phyloP scores from a whole-genome alignment of 495 filamentous ascomycete genomes.

The Elaphomyces granulatus region DNA sequence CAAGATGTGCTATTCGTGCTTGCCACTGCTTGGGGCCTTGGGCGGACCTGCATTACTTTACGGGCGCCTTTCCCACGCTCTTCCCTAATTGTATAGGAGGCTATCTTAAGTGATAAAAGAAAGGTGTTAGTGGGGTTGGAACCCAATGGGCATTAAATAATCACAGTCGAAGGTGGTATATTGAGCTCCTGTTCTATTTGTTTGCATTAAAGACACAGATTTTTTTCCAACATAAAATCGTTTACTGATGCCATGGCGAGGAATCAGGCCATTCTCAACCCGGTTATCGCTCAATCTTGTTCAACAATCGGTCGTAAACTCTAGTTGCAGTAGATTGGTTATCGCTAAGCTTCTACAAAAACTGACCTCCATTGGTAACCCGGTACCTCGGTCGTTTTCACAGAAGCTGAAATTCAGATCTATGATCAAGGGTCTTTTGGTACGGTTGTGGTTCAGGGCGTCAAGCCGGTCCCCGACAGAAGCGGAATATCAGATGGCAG shows the following conservation, averaged over 20 bases:
- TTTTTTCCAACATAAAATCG: slow-evolving; percentile 3
- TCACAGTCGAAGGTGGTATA: slow-evolving; percentile 8
- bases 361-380: slow-evolving; percentile 1
- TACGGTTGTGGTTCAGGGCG: too few relatives aligned
- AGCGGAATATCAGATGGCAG: too few relatives aligned
- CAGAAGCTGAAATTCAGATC: slow-evolving; percentile 2
- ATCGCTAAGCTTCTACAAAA: slow-evolving; percentile 1
- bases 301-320: too few relatives aligned
- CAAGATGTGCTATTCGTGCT: not conserved
- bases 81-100: slow-evolving; percentile 11
- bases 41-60: slow-evolving; percentile 9
- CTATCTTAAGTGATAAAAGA: slow-evolving; percentile 8
- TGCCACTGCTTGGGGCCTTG: not conserved
- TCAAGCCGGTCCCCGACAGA: too few relatives aligned
- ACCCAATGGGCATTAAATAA: slow-evolving; percentile 7
- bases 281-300: too few relatives aligned
- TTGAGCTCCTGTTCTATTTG: not conserved
- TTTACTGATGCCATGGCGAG: not conserved
- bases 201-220: slow-evolving; percentile 1
- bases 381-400: slow-evolving; percentile 2
- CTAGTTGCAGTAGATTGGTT: too few relatives aligned
- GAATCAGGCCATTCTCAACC: not conserved
- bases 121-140: slow-evolving; percentile 2
- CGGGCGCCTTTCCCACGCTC: slow-evolving; percentile 9
- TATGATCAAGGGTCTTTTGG: slow-evolving; percentile 3